A percentile compares a stretch with the other conserved stretches of the same genome.
Conservation (phyloP, 2,329 filamentous ascomycete species). For the Beauveria pseudobassiana region DNA sequence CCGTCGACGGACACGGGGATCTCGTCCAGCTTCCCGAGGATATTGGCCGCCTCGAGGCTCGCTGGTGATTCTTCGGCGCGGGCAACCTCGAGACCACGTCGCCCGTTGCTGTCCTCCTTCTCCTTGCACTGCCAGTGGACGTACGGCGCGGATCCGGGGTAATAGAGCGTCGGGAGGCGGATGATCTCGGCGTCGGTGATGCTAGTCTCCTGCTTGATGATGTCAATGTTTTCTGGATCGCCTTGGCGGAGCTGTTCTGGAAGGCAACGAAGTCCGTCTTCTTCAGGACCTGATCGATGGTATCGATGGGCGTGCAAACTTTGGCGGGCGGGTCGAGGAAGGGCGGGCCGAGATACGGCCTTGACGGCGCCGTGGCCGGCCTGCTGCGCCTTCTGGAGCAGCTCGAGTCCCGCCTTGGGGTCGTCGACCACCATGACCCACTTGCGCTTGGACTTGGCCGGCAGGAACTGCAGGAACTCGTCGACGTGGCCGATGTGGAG, state of each 20-base stretch:
- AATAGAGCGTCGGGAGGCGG: slow-evolving; percentile 16
- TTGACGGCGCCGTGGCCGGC: slow-evolving; percentile 15
- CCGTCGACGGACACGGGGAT: no score
- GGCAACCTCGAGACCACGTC: no score
- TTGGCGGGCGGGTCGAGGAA: not conserved
- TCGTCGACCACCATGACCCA: slow-evolving; percentile 20
- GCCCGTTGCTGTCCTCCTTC: no score
- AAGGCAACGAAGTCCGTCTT: slow-evolving; percentile 1
- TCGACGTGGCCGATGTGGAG: slow-evolving; percentile 21
- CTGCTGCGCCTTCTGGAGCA: slow-evolving; percentile 14
- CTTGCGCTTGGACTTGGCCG: slow-evolving; percentile 17
- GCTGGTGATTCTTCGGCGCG: not conserved
- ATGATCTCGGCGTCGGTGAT: slow-evolving; percentile 18
- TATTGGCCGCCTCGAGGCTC: not conserved
- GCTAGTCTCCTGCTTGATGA: slow-evolving; percentile 18
- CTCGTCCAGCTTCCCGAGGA: not conserved
- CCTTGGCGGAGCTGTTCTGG: slow-evolving; percentile 12
- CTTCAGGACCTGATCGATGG: slow-evolving; percentile 15
- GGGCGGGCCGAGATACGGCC: slow-evolving; percentile 14
- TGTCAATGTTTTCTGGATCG: slow-evolving; percentile 18
- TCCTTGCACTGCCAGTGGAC: no score
- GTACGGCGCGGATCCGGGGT: not conserved
- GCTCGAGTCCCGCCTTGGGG: slow-evolving; percentile 14
- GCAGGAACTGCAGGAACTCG: slow-evolving; percentile 23
- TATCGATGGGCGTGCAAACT: slow-evolving; percentile 11